These are phyloP conservation scores for Daedaleopsis nitida DNA, from an alignment of 768 basidiomycete species.

Conservation along the genomic window DNA sequence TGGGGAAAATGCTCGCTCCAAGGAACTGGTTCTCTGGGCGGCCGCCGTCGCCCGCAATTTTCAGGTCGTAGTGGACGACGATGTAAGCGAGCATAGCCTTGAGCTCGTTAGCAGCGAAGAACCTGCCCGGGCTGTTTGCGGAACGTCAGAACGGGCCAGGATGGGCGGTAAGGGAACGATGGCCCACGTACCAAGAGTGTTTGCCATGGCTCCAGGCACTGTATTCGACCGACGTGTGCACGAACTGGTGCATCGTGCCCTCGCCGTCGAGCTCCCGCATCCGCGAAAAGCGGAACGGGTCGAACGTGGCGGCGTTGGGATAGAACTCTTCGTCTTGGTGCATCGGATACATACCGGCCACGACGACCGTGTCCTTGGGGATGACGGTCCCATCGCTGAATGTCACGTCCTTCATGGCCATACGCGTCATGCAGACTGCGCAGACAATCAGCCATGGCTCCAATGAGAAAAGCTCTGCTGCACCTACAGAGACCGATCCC, in stretches of 20 bases:
- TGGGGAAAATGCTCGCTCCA: constrained; percentile 20
- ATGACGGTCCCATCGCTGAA: constrained; percentile 47
- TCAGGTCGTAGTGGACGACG: constrained; percentile 31
- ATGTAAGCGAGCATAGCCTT: constrained; percentile 33
- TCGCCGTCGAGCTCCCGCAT: constrained; percentile 25
- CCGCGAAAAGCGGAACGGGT: constrained; percentile 42
- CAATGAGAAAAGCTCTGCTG: background rate
- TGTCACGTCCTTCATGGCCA: constrained; percentile 39
- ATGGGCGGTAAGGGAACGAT: background rate
- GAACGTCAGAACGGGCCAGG: background rate
- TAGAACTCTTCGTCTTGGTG: constrained; percentile 38
- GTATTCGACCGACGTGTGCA: constrained; percentile 14
- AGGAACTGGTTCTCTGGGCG: constrained; percentile 23
- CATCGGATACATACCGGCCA: constrained; percentile 30
- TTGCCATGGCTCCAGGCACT: constrained; percentile 19
- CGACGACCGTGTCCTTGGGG: constrained; percentile 40
- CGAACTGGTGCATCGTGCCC: constrained; percentile 13
- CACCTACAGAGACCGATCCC: constrained; percentile 23
- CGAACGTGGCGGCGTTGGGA: constrained; percentile 38
- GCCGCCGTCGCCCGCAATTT: constrained; percentile 22
- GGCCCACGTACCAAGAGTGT: constrained; percentile 19
- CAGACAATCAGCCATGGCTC: constrained; percentile 14
- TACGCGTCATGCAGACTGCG: constrained; percentile 29
- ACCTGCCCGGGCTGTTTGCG: constrained; percentile 33
- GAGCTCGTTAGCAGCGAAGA: constrained; percentile 35